Percentiles rank a stretch among this genome's conserved stretches.
phyloP scores from a whole-genome alignment of 805 yeast species.

The Candida multigemmis region DNA sequence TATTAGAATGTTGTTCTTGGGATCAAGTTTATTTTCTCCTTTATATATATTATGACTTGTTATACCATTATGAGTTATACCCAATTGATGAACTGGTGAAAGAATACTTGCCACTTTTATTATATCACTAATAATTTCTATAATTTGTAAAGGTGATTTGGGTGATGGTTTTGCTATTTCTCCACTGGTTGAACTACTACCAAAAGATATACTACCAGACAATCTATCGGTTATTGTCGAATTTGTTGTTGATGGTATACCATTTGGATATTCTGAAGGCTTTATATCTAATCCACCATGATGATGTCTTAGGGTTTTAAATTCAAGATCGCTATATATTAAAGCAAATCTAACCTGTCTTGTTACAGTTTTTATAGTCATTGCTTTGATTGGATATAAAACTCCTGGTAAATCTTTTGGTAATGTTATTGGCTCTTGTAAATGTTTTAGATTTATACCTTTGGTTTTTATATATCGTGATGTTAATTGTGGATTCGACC shows the following conservation, averaged over 20 bases:
- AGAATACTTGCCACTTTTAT: slow-evolving; percentile 12
- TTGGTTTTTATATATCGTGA: slow-evolving; percentile 4
- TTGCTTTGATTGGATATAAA: slow-evolving; percentile 15
- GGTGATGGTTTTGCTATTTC: no score
- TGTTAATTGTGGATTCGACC: slow-evolving; percentile 8
- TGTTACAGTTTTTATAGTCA: slow-evolving; percentile 2
- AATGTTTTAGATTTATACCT: slow-evolving; percentile 2
- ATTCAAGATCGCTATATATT: slow-evolving; percentile 11
- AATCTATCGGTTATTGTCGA: no score
- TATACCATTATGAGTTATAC: slow-evolving; percentile 40
- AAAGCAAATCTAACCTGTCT: slow-evolving; percentile 11
- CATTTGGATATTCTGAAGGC: neutral
- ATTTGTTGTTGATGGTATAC: neutral
- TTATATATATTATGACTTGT: slow-evolving; percentile 29
- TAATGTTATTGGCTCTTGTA: slow-evolving; percentile 14
- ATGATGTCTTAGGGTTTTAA: slow-evolving; percentile 8
- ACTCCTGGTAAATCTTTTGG: slow-evolving; percentile 18
- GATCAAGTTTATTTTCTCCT: slow-evolving; percentile 11
- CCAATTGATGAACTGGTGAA: slow-evolving; percentile 25
- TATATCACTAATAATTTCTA: slow-evolving; percentile 14
- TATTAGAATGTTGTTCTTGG: slow-evolving; percentile 22
- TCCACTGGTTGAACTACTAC: no score
- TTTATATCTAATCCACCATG: no score
- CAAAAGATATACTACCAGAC: no score
- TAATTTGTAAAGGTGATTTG: no score